Percentiles rank a stretch among this genome's conserved stretches.
These are phyloP conservation scores for Hypoxylon sp. DNA, from an alignment of 2,329 filamentous ascomycete species.

Conservation along the genomic window DNA sequence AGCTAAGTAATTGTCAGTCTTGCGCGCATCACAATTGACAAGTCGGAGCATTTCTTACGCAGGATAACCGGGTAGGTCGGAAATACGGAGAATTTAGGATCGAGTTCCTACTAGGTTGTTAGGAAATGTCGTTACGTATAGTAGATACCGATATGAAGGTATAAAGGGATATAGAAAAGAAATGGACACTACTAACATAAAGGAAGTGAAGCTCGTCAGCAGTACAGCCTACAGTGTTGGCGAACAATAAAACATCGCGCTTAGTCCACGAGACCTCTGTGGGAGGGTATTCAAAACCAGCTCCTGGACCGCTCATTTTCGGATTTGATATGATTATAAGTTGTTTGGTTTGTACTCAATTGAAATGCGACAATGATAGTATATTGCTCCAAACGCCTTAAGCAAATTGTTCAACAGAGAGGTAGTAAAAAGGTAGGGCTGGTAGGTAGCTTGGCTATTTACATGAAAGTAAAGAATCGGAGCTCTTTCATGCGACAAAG, in stretches of 20 bases:
- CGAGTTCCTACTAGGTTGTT: slow-evolving; percentile 72
- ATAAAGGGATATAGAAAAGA: not conserved
- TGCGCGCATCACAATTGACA: slow-evolving; percentile 3
- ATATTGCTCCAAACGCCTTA: no score
- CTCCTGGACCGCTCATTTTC: slow-evolving; percentile 61
- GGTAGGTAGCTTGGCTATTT: no score
- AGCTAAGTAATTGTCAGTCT: slow-evolving; percentile 50
- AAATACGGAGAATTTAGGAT: slow-evolving; percentile 87
- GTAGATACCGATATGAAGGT: not conserved
- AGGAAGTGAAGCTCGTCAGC: slow-evolving; percentile 92
- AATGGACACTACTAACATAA: slow-evolving; percentile 75
- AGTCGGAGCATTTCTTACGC: slow-evolving; percentile 58
- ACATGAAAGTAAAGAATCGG: no score
- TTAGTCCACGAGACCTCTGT: slow-evolving; percentile 84
- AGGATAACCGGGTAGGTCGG: slow-evolving; percentile 88
- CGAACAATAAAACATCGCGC: slow-evolving; percentile 89
- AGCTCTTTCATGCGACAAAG: no score
- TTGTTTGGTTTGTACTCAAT: slow-evolving; percentile 11
- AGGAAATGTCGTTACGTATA: slow-evolving; percentile 4
- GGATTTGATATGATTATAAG: no score
- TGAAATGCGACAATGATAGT: no score
- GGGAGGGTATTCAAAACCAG: slow-evolving; percentile 81
- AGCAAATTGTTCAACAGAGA: no score
- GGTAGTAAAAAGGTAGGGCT: no score
- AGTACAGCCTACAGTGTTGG: slow-evolving; percentile 85